These are phyloP conservation scores for Nakaseomyces uthaithaninus DNA, from an alignment of 1,139 yeast genomes.

Conservation along the genomic window DNA sequence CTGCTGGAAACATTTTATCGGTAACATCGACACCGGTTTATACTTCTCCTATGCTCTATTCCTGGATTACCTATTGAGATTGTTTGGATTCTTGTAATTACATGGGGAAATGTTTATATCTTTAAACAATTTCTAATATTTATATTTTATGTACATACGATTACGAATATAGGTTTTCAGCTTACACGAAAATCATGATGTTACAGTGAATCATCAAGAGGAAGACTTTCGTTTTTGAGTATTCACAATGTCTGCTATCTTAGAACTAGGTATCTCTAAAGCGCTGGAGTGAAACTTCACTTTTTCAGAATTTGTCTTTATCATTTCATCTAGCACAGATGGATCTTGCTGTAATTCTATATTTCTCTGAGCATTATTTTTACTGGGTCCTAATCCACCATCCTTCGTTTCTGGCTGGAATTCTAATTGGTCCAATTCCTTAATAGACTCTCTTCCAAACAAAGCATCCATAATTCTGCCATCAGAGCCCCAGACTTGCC, in stretches of 20 bases:
- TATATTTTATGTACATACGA: conserved; percentile 2
- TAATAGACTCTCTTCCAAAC: conserved; percentile 21
- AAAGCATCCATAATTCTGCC: conserved; percentile 28
- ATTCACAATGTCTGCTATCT: conserved; percentile 4
- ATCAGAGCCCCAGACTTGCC: conserved; percentile 25
- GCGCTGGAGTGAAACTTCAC: conserved; percentile 5
- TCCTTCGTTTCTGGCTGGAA: neutral
- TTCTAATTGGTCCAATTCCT: neutral
- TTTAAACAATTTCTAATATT: too few species aligned
- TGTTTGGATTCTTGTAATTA: conserved; percentile 23
- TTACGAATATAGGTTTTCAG: neutral
- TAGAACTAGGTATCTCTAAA: conserved; percentile 4
- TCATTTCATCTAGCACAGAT: conserved; percentile 1
- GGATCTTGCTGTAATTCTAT: conserved; percentile 4
- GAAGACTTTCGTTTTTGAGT: conserved; percentile 2
- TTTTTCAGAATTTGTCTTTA: conserved; percentile 3
- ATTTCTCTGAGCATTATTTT: neutral
- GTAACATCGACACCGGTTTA: conserved; percentile 76
- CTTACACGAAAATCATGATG: neutral
- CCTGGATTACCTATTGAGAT: conserved; percentile 55
- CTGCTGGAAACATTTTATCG: conserved; percentile 75
- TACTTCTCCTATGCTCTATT: conserved; percentile 69
- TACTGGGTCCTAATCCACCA: neutral
- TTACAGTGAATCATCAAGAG: neutral
- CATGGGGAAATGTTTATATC: too few species aligned